These are phyloP conservation scores for Parafenestella ontariensis DNA, from an alignment of 2,329 filamentous ascomycete genomes.

Conservation along the genomic window DNA sequence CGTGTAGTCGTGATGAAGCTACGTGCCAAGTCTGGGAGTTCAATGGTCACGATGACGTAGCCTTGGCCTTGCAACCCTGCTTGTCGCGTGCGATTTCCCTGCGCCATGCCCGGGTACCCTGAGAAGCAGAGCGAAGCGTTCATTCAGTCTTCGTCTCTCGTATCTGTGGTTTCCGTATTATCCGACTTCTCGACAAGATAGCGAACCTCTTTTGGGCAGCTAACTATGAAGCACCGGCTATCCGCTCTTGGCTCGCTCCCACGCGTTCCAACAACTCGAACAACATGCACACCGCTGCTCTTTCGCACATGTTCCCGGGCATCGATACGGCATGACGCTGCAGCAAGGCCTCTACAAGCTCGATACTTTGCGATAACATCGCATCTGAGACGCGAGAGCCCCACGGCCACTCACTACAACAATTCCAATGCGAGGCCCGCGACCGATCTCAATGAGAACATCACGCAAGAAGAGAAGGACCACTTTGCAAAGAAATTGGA, in stretches of 20 bases:
- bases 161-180: slow-evolving; percentile 12
- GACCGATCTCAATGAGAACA: slow-evolving; percentile 51
- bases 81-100: slow-evolving; percentile 24
- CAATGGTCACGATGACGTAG: slow-evolving; percentile 25
- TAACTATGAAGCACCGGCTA: slow-evolving; percentile 43
- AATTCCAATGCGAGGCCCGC: slow-evolving; percentile 49
- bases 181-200: slow-evolving; percentile 12
- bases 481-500: slow-evolving; percentile 54
- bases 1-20: neutral
- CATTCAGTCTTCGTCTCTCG: neutral
- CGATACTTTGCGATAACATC: slow-evolving; percentile 20
- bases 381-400: slow-evolving; percentile 13
- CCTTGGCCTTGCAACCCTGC: slow-evolving; percentile 8
- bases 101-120: too few relatives aligned
- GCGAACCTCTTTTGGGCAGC: neutral
- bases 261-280: slow-evolving; percentile 18
- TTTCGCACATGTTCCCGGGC: slow-evolving; percentile 5
- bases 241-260: slow-evolving; percentile 29
- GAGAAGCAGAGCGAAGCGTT: too few relatives aligned
- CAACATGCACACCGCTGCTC: slow-evolving; percentile 15
- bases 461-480: slow-evolving; percentile 55
- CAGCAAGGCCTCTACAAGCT: neutral
- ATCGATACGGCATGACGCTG: neutral
- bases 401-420: slow-evolving; percentile 29
- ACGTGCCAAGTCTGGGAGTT: slow-evolving; percentile 4